Evolutionary conservation across 73 alveolate species (phyloP), one percentile per base, ranked within the genome.

Genomic region (Paramecium octaurelia): DNA sequence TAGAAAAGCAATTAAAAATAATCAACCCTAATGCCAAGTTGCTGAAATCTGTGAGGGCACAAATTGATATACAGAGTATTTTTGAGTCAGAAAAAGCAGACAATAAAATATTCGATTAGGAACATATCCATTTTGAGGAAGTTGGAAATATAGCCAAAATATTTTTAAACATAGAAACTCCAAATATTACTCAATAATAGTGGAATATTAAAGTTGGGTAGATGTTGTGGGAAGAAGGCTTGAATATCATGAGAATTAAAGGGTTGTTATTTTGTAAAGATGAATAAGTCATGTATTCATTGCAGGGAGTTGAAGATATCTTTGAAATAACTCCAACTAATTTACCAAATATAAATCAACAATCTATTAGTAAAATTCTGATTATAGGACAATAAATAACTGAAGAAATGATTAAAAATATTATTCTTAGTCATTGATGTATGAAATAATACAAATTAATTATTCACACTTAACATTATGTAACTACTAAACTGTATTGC

Each of bases 261-360:
- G 98, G 98, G 0, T 31, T 83, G 9, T 43, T 93, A 40, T 36
- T 27, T 24, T 88, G 50, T 21, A 40, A 88, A 35, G 95, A 86
- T 58, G 93, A 77, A 86, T 77, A 71, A 40, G 11, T 20, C 18
- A 46, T 35, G 27, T 95, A 92, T 87, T 75, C 94, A 88, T 84
- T 95, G 1, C 92, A 95, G 83, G 98, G 94, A 14, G 98, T 95
- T 8, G 97, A 94, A 27, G 98, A 95, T 34, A 77, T 93, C 21
- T 95, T 95, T 87, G 98, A 95, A 70, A 54, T 95, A 0, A 92
- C 76, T 64, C 88, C 29, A 29, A 59, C 87, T 34, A 64, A 91
- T 31, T 38, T 87, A 20, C 12, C 38, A 68, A 68, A 43, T 40
- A 29, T 31, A 58, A 20, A 12, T 20, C 42, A 87, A 43, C 4